These are phyloP conservation scores for Moniliophthora roreri DNA, from an alignment of 1,284 basidiomycete genomes.

Conservation along the genomic window DNA sequence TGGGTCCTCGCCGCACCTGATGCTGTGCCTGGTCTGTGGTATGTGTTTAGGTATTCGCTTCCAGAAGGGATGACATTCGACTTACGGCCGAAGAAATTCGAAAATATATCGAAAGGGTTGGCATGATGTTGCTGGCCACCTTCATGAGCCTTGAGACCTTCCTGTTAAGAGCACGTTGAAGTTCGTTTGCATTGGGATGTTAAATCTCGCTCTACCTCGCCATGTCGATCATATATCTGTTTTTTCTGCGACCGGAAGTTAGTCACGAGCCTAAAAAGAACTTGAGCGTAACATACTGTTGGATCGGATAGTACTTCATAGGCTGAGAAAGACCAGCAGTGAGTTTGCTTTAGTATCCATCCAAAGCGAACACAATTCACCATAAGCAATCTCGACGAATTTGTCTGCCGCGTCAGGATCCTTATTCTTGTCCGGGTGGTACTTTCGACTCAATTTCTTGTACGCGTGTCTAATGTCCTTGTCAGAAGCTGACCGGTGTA, in stretches of 20 bases:
- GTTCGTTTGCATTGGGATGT: background rate
- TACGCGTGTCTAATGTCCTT: conserved; percentile 90
- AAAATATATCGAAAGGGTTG: conserved; percentile 95
- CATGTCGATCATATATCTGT: conserved; percentile 88
- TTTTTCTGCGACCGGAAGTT: conserved; percentile 62
- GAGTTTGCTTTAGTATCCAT: background rate
- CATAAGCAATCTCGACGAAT: conserved; percentile 88
- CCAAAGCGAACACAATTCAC: conserved; percentile 42
- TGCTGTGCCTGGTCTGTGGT: conserved; percentile 49
- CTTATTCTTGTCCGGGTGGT: conserved; percentile 94
- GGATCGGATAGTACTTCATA: conserved; percentile 89
- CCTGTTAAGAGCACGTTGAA: conserved; percentile 38
- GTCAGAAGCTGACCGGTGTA: conserved; percentile 78
- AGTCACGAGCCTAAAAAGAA: background rate
- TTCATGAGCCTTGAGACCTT: conserved; percentile 87
- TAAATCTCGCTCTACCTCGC: conserved; percentile 57
- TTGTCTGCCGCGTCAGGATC: conserved; percentile 78
- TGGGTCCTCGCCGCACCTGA: conserved; percentile 80
- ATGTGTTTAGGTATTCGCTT: conserved; percentile 13
- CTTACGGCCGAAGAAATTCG: conserved; percentile 83
- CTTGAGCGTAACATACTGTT: conserved; percentile 45
- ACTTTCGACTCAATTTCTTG: conserved; percentile 86
- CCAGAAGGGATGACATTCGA: conserved; percentile 15
- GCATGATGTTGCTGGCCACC: conserved; percentile 64
- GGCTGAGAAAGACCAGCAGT: conserved; percentile 45